Base-by-base conservation (phyloP, 1,139 yeast genomes). In the Pichiaceae sp. region DNA sequence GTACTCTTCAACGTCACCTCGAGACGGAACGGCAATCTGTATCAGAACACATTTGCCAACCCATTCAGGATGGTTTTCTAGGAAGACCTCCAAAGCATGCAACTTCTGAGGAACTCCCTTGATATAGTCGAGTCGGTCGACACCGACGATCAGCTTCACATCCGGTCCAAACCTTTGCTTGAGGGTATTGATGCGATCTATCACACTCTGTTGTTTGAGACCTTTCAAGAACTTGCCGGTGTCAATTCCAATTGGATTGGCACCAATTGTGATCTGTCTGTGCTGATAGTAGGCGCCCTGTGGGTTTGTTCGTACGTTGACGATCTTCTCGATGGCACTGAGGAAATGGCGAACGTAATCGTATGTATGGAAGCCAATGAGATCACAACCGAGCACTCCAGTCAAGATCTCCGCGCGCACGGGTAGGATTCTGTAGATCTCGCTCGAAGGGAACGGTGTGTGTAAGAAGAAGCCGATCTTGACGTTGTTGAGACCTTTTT, bases 1-100 rank as follows among this genome's bases (percentile, higher is more conserved):
- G 59, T 93, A 93, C 57, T 93, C 99, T 61, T 93, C 98, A 20
- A 93, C 99, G 51, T 91, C 98, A 35, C 96, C 97, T 51, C 99
- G 73, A 18, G 95, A 83, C 9, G 99, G 99, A 14, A 93, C 97
- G 0, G 98, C 98, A 26, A 93, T 93, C 60, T 93, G 99, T 4
- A 93, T 94, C 37, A 93, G 66, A 1, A 93, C 91, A 16, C 89
- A 96, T 59, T 91, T 93, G 4, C 98, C 98, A 34, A 87, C 85
- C 96, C 96, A 93, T 61, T 89, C 96, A 0, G 98, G 98, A 57
- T 93, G 94, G 52, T 85, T 95, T 32, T 78, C 78, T 39, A 93
- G 64, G 50, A 91, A 91, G 11, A 87, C 84, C 56, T 91, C 97
- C 63, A 91, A 84, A 0, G 97, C 97, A 55, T 89, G 96, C 38